phyloP scores from a whole-genome alignment of 257 asterid species.

The Prunella vulgaris region DNA sequence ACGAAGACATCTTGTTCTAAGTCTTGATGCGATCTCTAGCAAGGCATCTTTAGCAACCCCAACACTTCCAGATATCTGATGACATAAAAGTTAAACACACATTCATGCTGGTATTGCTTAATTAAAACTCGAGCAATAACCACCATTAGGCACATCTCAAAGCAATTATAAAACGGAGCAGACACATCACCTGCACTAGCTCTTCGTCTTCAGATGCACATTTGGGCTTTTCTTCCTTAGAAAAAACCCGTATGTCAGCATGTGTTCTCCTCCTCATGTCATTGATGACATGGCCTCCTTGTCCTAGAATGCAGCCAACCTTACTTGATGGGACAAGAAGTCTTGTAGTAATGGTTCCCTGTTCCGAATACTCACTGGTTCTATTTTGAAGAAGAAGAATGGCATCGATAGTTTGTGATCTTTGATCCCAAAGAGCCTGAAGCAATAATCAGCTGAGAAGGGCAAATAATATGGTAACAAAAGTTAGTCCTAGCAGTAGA shows the following conservation, averaged over 20 bases:
- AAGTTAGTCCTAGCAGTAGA: conserved; percentile 13
- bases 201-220: conserved; percentile 78
- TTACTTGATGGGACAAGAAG: conserved; percentile 78
- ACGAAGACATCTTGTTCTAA: conserved; percentile 59
- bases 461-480: conserved; percentile 12
- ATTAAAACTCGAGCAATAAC: conserved; percentile 2
- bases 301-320: conserved; percentile 90
- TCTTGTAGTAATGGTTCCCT: conserved; percentile 61
- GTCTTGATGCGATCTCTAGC: conserved; percentile 72
- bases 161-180: neutral
- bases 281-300: conserved; percentile 75
- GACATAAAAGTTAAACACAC: conserved; percentile 16
- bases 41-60: conserved; percentile 75
- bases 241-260: conserved; percentile 74
- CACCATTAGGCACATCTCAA: conserved; percentile 14
- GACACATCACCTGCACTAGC: conserved; percentile 77
- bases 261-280: conserved; percentile 88
- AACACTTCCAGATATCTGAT: conserved; percentile 65
- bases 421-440: conserved; percentile 56
- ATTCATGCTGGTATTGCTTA: conserved; percentile 11
- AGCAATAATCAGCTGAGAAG: conserved; percentile 33
- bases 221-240: conserved; percentile 67
- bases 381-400: conserved; percentile 69
- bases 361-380: conserved; percentile 57
- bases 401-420: conserved; percentile 69